Conservation (phyloP, 2,329 filamentous ascomycete genomes). For the Arthrobotrys conoides region DNA sequence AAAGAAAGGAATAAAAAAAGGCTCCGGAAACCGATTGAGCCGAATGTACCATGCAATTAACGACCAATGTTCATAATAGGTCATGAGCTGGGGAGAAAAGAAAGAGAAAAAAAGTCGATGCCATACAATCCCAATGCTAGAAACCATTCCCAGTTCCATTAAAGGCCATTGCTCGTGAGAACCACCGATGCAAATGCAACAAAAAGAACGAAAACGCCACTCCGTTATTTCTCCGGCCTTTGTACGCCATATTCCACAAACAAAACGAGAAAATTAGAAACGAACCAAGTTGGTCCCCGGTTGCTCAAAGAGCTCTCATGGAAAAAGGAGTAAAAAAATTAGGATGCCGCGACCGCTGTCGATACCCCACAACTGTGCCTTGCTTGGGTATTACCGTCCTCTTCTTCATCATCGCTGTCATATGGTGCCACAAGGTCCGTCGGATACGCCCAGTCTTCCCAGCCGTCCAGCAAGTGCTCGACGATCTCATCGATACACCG, state of each 20-base stretch:
- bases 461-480: slow-evolving; percentile 42
- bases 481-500: slow-evolving; percentile 58
- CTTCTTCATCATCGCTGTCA: slow-evolving; percentile 42
- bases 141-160: slow-evolving; percentile 22
- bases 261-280: slow-evolving; percentile 11
- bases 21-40: slow-evolving; percentile 6
- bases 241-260: slow-evolving; percentile 36
- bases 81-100: not conserved
- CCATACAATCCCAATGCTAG: slow-evolving; percentile 23
- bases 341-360: not conserved
- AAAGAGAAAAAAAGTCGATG: slow-evolving; percentile 18
- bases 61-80: slow-evolving; percentile 13
- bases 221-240: slow-evolving; percentile 2
- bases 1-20: not conserved
- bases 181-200: slow-evolving; percentile 21
- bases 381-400: slow-evolving; percentile 12
- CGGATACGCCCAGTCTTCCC: slow-evolving; percentile 55
- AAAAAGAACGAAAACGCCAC: slow-evolving; percentile 39
- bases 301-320: not conserved
- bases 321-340: not conserved
- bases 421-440: not conserved
- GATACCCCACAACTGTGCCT: slow-evolving; percentile 12
- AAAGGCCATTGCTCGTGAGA: not conserved
- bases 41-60: slow-evolving; percentile 26
- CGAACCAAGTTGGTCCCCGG: not conserved